A percentile compares a stretch with the other conserved stretches of the same genome.
Conservation (phyloP, 306 rosid genomes). For the Corylus americana region DNA sequence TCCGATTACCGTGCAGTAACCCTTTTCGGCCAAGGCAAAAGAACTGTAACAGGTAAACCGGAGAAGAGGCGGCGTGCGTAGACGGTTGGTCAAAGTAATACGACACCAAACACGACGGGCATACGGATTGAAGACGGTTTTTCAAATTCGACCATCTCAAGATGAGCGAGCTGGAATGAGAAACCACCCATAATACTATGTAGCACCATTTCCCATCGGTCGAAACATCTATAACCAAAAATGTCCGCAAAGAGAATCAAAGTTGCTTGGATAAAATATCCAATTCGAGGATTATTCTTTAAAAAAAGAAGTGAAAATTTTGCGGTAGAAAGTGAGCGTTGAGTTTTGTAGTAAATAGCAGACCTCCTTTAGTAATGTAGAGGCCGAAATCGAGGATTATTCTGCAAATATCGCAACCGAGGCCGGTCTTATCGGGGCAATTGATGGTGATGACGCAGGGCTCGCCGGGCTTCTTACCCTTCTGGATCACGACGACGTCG, state of each 20-base stretch:
- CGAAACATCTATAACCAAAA: constrained; percentile 49
- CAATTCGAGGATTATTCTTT: too few species aligned
- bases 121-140: constrained; percentile 55
- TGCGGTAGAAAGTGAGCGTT: background rate
- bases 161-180: constrained; percentile 37
- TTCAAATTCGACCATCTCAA: constrained; percentile 53
- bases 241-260: constrained; percentile 7
- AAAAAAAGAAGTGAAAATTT: background rate
- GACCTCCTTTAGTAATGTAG: constrained; percentile 70
- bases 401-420: constrained; percentile 71
- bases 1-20: constrained; percentile 55
- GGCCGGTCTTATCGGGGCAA: constrained; percentile 78
- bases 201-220: constrained; percentile 88
- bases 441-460: constrained; percentile 62
- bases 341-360: background rate
- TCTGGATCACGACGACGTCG: constrained; percentile 62
- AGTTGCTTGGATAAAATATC: background rate
- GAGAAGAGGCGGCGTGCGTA: constrained; percentile 31
- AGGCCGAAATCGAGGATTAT: constrained; percentile 71
- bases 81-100: constrained; percentile 46
- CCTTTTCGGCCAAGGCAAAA: constrained; percentile 66
- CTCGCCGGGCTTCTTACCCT: constrained; percentile 39
- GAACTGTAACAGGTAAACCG: constrained; percentile 62
- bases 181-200: constrained; percentile 68
- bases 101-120: constrained; percentile 53